Conservation (phyloP, 176 grass and related monocot genomes). For the Triticum turgidum region DNA sequence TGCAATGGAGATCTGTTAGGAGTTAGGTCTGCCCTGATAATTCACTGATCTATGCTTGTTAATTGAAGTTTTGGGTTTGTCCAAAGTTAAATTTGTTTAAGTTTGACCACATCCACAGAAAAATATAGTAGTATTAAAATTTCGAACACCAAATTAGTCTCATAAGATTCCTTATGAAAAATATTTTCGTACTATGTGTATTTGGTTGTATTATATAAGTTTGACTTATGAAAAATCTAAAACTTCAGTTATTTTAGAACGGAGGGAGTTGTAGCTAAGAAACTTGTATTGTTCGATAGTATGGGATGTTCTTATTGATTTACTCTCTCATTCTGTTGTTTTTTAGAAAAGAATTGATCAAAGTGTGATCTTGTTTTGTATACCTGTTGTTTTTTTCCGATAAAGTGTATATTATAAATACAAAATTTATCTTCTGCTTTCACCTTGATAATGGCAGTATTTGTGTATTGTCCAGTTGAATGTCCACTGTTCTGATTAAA, state of each 20-base stretch:
- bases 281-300: background rate
- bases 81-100: too few species aligned
- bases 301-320: background rate
- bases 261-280: background rate
- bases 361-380: background rate
- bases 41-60: too few species aligned
- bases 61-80: too few species aligned
- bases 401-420: background rate
- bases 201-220: too few species aligned
- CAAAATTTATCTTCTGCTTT: background rate
- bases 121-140: too few species aligned
- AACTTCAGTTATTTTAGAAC: too few species aligned
- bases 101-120: too few species aligned
- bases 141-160: too few species aligned
- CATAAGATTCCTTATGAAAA: background rate
- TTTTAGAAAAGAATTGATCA: background rate
- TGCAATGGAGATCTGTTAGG: too few species aligned
- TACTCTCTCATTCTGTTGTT: background rate
- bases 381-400: background rate
- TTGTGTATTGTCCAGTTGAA: background rate
- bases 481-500: background rate
- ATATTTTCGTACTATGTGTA: too few species aligned
- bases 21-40: too few species aligned
- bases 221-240: too few species aligned
- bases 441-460: background rate